A percentile compares a stretch with the other conserved stretches of the same genome.
Evolutionary conservation across 495 filamentous ascomycete species (phyloP).

Genomic region (Hyphodiscus hymeniophilus): DNA sequence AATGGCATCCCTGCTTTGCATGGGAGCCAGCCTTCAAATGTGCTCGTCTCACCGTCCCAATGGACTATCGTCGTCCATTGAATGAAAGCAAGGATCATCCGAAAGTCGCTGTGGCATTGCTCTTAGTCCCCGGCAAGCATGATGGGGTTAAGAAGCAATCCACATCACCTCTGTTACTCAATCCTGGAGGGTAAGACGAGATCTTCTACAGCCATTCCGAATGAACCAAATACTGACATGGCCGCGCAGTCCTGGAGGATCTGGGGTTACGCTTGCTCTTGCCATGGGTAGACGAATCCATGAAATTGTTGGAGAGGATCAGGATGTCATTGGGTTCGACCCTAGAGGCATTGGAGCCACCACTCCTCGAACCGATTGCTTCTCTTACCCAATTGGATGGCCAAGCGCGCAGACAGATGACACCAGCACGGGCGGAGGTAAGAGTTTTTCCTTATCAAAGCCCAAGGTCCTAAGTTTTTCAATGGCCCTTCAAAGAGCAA

Average conservation of each 20-base stretch:
- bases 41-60: constrained; percentile 37
- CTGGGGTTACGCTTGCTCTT: constrained; percentile 25
- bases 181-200: constrained; percentile 38
- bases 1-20: constrained; percentile 32
- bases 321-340: constrained; percentile 45
- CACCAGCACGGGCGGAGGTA: background rate
- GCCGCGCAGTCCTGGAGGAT: too few species aligned
- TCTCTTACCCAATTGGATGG: constrained; percentile 24
- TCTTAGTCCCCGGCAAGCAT: constrained; percentile 20
- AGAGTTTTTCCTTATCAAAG: too few species aligned
- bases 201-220: too few species aligned
- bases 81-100: constrained; percentile 29
- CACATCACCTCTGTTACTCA: constrained; percentile 31
- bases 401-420: background rate
- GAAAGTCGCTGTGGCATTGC: constrained; percentile 18
- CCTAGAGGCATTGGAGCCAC: constrained; percentile 47
- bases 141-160: constrained; percentile 23
- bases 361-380: constrained; percentile 41
- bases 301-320: constrained; percentile 25
- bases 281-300: constrained; percentile 24
- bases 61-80: constrained; percentile 34
- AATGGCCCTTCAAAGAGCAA: too few species aligned
- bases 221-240: too few species aligned
- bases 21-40: constrained; percentile 23
- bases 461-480: too few species aligned